Evolutionary conservation across 768 basidiomycete genomes (phyloP).

Genomic region (Melanogaster broomeanus): DNA sequence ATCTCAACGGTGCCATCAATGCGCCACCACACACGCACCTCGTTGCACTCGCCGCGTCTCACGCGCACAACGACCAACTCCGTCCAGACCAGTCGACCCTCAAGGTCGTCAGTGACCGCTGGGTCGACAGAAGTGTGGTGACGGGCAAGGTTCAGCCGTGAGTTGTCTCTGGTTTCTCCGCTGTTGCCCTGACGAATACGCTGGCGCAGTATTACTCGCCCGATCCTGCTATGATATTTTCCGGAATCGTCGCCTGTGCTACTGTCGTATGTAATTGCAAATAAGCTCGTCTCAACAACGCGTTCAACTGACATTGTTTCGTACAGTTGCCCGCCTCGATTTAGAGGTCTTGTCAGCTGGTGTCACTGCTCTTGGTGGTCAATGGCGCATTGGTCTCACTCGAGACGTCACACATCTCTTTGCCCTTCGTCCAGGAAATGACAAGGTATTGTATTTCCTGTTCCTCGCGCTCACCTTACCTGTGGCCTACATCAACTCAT

Average conservation of each 20-base stretch:
- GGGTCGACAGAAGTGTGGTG: constrained; percentile 70
- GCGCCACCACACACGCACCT: constrained; percentile 53
- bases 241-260: constrained; percentile 75
- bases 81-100: constrained; percentile 31
- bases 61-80: constrained; percentile 36
- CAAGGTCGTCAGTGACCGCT: constrained; percentile 46
- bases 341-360: constrained; percentile 72
- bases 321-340: constrained; percentile 62
- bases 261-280: constrained; percentile 52
- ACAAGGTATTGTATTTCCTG: constrained; percentile 34
- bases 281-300: not conserved
- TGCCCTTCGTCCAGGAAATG: constrained; percentile 49
- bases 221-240: constrained; percentile 79
- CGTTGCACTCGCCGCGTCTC: constrained; percentile 53
- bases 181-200: constrained; percentile 3
- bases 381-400: constrained; percentile 76
- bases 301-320: not conserved
- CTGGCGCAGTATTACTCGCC: constrained; percentile 65
- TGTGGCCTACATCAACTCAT: not conserved
- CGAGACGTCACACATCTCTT: constrained; percentile 89
- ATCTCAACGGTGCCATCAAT: constrained; percentile 52
- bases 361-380: constrained; percentile 76
- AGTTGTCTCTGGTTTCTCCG: constrained; percentile 21
- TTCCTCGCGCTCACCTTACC: not conserved
- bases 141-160: constrained; percentile 60